Conservation (phyloP, 352 stramenopile species). For the Globisporangium yorkense region DNA sequence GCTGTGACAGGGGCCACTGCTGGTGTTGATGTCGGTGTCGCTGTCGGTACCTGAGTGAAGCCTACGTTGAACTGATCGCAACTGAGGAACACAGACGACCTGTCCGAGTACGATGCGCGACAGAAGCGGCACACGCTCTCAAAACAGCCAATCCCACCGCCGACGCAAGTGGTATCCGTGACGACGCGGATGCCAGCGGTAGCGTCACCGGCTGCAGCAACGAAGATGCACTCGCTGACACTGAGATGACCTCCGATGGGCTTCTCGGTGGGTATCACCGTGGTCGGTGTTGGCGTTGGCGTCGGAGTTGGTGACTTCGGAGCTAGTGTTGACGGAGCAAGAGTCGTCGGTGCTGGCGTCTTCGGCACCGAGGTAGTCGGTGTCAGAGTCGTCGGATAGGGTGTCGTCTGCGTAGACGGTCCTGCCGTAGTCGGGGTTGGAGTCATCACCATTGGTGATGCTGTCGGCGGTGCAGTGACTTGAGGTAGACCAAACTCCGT, state of each 20-base stretch:
- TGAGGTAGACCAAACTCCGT: neutral
- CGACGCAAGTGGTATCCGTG: constrained; percentile 13
- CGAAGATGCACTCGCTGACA: neutral
- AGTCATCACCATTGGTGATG: neutral
- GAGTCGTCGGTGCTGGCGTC: neutral
- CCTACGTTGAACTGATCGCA: neutral
- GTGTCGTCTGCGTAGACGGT: neutral
- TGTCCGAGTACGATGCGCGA: constrained; percentile 3
- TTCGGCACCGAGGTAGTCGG: neutral
- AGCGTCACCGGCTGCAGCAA: constrained; percentile 13
- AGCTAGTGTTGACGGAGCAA: neutral
- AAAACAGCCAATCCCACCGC: constrained; percentile 21
- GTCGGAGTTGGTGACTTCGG: neutral
- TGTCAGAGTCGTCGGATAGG: neutral
- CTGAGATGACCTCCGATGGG: constrained; percentile 1
- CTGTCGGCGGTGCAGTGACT: neutral
- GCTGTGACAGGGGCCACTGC: neutral
- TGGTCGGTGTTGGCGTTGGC: neutral
- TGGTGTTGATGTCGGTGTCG: neutral
- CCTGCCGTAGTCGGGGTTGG: too few relatives aligned
- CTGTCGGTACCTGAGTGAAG: neutral
- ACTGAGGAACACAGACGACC: neutral
- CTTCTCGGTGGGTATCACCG: neutral
- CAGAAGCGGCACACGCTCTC: constrained; percentile 20
- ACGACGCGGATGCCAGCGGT: constrained; percentile 2